phyloP scores from a whole-genome alignment of 2,329 filamentous ascomycete species.

The Apiospora phragmitis region DNA sequence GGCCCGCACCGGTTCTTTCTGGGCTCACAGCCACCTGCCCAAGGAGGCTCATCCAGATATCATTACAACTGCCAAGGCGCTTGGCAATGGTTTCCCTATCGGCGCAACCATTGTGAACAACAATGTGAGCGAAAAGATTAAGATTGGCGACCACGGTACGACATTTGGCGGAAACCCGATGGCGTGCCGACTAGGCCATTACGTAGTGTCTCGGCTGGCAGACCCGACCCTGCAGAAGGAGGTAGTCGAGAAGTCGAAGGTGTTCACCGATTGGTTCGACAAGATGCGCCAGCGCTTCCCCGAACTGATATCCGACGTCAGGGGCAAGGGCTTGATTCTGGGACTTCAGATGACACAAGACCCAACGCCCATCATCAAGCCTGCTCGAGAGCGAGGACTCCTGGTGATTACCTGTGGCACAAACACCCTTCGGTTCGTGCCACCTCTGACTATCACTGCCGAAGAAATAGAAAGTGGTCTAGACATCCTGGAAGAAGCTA shows the following conservation, averaged over 20 bases:
- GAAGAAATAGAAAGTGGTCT: slow-evolving; percentile 79
- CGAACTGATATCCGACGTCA: slow-evolving; percentile 71
- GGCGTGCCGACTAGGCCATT: slow-evolving; percentile 79
- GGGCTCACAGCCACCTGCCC: slow-evolving; percentile 78
- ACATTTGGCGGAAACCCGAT: slow-evolving; percentile 94
- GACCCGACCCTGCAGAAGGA: slow-evolving; percentile 67
- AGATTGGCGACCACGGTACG: slow-evolving; percentile 82
- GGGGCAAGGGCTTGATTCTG: slow-evolving; percentile 82
- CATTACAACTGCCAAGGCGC: slow-evolving; percentile 89
- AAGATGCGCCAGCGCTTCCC: slow-evolving; percentile 56
- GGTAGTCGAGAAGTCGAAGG: slow-evolving; percentile 65
- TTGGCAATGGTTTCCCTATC: slow-evolving; percentile 95
- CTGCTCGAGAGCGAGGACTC: slow-evolving; percentile 83
- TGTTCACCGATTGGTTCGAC: slow-evolving; percentile 51
- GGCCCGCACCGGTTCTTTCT: slow-evolving; percentile 81
- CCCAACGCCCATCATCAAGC: slow-evolving; percentile 73
- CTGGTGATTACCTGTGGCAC: slow-evolving; percentile 90
- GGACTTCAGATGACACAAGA: slow-evolving; percentile 81
- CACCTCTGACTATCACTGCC: slow-evolving; percentile 77
- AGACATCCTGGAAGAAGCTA: slow-evolving; percentile 70
- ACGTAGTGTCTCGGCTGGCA: slow-evolving; percentile 78
- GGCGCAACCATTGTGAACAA: slow-evolving; percentile 70
- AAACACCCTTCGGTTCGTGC: slow-evolving; percentile 91
- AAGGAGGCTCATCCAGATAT: slow-evolving; percentile 88
- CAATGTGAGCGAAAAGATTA: slow-evolving; percentile 66